A percentile compares a stretch with the other conserved stretches of the same genome.
Evolutionary conservation across 164 flowering plant species (phyloP).

Genomic region (Chimonanthus salicifolius): DNA sequence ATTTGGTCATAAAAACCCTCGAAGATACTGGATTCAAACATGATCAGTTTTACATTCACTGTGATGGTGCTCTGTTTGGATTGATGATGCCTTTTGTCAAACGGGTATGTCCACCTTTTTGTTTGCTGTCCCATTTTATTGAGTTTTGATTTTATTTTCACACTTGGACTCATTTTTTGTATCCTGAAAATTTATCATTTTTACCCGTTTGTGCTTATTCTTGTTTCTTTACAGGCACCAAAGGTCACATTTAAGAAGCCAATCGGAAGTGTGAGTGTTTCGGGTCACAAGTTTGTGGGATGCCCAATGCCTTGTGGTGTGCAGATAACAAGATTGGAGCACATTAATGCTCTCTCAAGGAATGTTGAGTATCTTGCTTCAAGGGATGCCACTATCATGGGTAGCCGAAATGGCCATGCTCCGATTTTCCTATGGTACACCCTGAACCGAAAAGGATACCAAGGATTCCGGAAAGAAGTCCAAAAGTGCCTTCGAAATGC

Average conservation of each 20-base stretch:
- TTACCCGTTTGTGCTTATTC: not conserved
- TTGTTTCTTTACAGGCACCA: conserved; percentile 57
- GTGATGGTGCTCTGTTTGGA: conserved; percentile 95
- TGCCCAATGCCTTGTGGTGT: conserved; percentile 99
- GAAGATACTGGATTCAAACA: conserved; percentile 73
- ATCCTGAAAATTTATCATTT: not conserved
- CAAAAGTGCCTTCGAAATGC: conserved; percentile 92
- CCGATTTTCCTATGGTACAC: conserved; percentile 97
- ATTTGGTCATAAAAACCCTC: conserved; percentile 79
- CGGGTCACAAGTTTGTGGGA: conserved; percentile 96
- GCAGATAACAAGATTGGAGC: conserved; percentile 78
- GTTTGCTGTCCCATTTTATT: too few relatives aligned
- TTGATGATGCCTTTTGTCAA: conserved; percentile 99
- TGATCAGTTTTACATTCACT: conserved; percentile 84
- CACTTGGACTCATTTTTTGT: not conserved
- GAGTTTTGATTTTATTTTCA: not conserved
- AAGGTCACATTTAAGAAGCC: conserved; percentile 91
- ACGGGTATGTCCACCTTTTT: conserved; percentile 38
- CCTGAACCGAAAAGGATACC: conserved; percentile 79
- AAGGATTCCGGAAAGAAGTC: conserved; percentile 92
- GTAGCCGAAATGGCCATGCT: conserved; percentile 95
- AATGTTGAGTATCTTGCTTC: conserved; percentile 95
- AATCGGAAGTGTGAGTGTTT: conserved; percentile 93
- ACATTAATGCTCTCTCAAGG: conserved; percentile 82
- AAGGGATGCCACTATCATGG: conserved; percentile 97